A percentile compares a stretch with the other conserved stretches of the same genome.
Conservation (phyloP, 495 filamentous ascomycete species). For the Aspergillus ostianus region DNA sequence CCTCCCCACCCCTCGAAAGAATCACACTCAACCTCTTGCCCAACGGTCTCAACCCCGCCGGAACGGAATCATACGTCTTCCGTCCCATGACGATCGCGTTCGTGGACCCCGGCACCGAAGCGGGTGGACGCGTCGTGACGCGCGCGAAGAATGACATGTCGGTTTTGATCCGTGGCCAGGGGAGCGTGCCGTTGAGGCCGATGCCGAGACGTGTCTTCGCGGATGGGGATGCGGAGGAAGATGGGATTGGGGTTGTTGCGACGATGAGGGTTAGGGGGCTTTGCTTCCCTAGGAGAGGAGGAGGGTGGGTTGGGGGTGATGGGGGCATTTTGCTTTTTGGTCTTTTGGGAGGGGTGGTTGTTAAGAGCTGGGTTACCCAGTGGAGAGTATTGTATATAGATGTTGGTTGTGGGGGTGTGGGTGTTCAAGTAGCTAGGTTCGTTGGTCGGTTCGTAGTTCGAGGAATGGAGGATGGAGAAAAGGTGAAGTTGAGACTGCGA, state of each 20-base stretch:
- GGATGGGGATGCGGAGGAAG: constrained; percentile 24
- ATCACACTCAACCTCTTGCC: constrained; percentile 76
- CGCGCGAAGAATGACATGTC: constrained; percentile 96
- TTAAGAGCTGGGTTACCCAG: neutral
- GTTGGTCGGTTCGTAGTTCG: no score
- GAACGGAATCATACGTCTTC: constrained; percentile 91
- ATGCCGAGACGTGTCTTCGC: constrained; percentile 72
- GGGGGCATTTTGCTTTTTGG: neutral
- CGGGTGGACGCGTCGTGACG: constrained; percentile 67
- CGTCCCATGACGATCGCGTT: constrained; percentile 97
- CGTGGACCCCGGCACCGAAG: constrained; percentile 18
- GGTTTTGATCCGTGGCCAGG: constrained; percentile 81
- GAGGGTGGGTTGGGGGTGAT: constrained; percentile 4
- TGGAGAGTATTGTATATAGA: neutral
- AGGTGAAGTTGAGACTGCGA: no score
- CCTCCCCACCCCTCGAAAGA: constrained; percentile 51
- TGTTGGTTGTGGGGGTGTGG: neutral
- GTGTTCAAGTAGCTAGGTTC: no score
- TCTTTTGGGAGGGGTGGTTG: neutral
- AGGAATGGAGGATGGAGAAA: neutral
- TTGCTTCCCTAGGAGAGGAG: constrained; percentile 13
- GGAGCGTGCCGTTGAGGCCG: constrained; percentile 73
- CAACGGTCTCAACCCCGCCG: constrained; percentile 71
- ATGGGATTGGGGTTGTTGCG: constrained; percentile 39
- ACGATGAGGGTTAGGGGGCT: constrained; percentile 45